Base-by-base conservation (phyloP, 192 early-diverging fungal species). In the Kappamyces sp. region DNA sequence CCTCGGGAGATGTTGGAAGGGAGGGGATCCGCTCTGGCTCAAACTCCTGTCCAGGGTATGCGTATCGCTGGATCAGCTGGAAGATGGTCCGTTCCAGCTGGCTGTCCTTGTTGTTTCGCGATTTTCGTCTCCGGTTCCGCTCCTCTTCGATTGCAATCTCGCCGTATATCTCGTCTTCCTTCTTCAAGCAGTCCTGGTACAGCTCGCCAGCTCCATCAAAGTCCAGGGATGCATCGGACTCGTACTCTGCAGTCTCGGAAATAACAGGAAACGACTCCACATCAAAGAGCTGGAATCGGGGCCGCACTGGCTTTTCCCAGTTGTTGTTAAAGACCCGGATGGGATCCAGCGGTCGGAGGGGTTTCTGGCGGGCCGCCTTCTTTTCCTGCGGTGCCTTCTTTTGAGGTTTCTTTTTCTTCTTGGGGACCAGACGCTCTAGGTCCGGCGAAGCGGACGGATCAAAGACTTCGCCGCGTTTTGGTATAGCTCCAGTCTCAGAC, bases 261-360 rank as follows among this genome's bases (percentile, higher is more conserved):
- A 32, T 22, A 2, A 30, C 31, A 55, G 29, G 29, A 9, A 22
- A 43, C 5, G 31, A 32, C 30, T 30, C 4, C 41, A 43, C 34
- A 8, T 55, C 53, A 37, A 55, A 32, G 45, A 55, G 45, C 22
- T 5, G 29, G 31, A 55, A 55, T 9, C n/a, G 53, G 9, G 31
- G 30, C 30, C 53, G 3, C 45, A 43, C 34, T 5, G 53, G 53
- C 31, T n/a, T 55, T 34, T 39, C 45, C 53, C 53, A 55, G 14
- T 14, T 5, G 22, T 37, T 43, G 8, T 5, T 22, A 39, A 9
- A 11, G 34, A 29, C 6, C 12, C 12, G 43, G 3, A 55, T 32
- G 45, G 45, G 22, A 22, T 22, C 22, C 30, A 5, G 53, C 41
- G 11, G 35, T 55, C 8, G 53, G 45, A 43, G 45, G 45, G 45